A percentile compares a stretch with the other conserved stretches of the same genome.
Evolutionary conservation across 2,329 filamentous ascomycete genomes (phyloP).

Genomic region (Bisporella sp.): DNA sequence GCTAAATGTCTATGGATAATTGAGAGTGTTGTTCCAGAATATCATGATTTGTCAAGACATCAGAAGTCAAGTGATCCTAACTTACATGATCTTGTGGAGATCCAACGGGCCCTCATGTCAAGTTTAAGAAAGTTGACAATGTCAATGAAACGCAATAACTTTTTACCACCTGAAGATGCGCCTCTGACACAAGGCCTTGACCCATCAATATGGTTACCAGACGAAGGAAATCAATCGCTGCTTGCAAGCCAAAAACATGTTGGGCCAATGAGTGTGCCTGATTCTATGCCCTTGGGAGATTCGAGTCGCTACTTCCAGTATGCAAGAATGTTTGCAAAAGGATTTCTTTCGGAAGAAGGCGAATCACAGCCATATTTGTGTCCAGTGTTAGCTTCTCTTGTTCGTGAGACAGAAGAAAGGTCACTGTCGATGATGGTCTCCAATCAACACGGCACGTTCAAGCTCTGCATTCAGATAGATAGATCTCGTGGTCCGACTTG

Average conservation of each 20-base stretch:
- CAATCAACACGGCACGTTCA: slow-evolving; percentile 73
- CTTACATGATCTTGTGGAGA: slow-evolving; percentile 38
- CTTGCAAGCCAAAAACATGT: slow-evolving; percentile 19
- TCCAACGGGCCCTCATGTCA: slow-evolving; percentile 49
- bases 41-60: slow-evolving; percentile 13
- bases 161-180: slow-evolving; percentile 61
- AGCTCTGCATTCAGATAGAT: slow-evolving; percentile 64
- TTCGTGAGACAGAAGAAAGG: slow-evolving; percentile 62
- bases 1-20: slow-evolving; percentile 83
- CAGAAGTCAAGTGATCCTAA: slow-evolving; percentile 12
- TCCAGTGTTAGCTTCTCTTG: slow-evolving; percentile 68
- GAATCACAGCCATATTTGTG: slow-evolving; percentile 62
- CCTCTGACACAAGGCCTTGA: slow-evolving; percentile 73
- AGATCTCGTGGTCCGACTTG: slow-evolving; percentile 65
- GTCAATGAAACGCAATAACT: slow-evolving; percentile 79
- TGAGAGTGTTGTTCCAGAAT: slow-evolving; percentile 37
- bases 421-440: slow-evolving; percentile 67
- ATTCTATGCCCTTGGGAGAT: slow-evolving; percentile 72
- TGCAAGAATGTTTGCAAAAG: slow-evolving; percentile 68
- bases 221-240: slow-evolving; percentile 33
- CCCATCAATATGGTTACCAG: slow-evolving; percentile 74
- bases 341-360: slow-evolving; percentile 65
- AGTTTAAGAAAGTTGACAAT: slow-evolving; percentile 67
- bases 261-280: slow-evolving; percentile 40
- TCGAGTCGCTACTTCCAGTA: slow-evolving; percentile 69